Conservation (phyloP, 164 flowering plant genomes). For the Cinnamomum micranthum region DNA sequence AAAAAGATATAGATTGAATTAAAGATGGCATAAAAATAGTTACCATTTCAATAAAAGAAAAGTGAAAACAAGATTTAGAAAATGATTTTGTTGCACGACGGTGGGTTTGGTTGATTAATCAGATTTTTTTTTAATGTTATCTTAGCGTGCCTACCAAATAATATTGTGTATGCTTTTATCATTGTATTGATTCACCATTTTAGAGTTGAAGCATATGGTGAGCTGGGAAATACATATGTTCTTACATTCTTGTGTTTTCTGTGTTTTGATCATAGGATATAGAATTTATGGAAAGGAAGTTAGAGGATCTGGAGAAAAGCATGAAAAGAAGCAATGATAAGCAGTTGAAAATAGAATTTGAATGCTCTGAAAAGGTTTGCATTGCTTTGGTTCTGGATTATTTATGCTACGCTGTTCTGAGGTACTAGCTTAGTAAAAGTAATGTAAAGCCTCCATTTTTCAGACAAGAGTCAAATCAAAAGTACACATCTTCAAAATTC, state of each 20-base stretch:
- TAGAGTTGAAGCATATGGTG: not conserved
- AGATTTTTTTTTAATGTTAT: no score
- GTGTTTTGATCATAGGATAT: constrained; percentile 53
- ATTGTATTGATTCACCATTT: not conserved
- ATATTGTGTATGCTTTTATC: not conserved
- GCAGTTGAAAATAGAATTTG: constrained; percentile 86
- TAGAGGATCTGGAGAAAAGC: constrained; percentile 95
- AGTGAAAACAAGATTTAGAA: no score
- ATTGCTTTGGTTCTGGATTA: constrained; percentile 2
- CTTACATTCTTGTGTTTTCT: constrained; percentile 3
- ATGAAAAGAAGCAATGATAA: constrained; percentile 99
- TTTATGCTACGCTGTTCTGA: not conserved
- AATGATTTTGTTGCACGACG: no score
- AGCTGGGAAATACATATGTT: not conserved
- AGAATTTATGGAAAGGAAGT: constrained; percentile 75
- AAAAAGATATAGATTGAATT: no score
- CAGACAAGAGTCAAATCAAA: no score
- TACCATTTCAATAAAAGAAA: no score
- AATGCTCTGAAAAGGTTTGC: constrained; percentile 66
- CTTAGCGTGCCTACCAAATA: not conserved
- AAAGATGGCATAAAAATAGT: no score
- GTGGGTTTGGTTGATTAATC: no score
- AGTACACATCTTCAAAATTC: no score
- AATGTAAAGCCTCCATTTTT: no score
- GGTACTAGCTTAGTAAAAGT: no score